Evolutionary conservation across 306 rosid genomes (phyloP), one percentile per base, ranked within the genome.

Genomic region (Quillaja saponaria): DNA sequence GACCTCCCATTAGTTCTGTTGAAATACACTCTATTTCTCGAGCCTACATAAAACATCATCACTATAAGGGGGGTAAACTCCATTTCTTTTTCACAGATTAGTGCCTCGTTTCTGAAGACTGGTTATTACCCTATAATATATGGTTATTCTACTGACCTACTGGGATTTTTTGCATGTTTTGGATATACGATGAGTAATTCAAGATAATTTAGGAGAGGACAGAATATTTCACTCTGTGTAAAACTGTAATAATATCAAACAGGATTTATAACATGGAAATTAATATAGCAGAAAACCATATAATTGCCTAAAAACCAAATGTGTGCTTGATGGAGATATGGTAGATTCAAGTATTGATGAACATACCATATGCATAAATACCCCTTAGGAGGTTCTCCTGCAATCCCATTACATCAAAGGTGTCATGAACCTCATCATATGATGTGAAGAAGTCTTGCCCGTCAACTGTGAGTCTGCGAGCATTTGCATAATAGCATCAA

Each of bases 321-420:
- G n/a, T n/a, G n/a, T 7, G 48, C 62, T 17, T 0, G 34, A 19
- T 9, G 28, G 4, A 33, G 34, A 20, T 46, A 34, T 18, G 9
- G 20, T 56, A 42, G 17, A 46, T 50, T 49, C 20, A 9, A 55
- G 60, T 37, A 61, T 28, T 9, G 17, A 53, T 34, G 20, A 31
- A 60, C 63, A 63, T 79, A 86, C 95, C 87, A 56, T 83, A 83
- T n/a, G 95, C 90, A 72, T 83, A 86, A 48, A 86, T 83, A 40
- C 90, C 87, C 61, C 90, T 81, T 25, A 83, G 84, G 61, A 86
- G 90, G 64, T 86, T 86, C 82, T 83, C 95, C 64, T 83, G 82
- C 90, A 84, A 69, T 17, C 87, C 90, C 90, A 85, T 85, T 44
- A 72, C 65, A 60, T 79, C 90, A 64, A 79, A 86, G 75, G 81